Base-by-base conservation (phyloP, 345 rosid species). In the Euphorbia lathyris region DNA sequence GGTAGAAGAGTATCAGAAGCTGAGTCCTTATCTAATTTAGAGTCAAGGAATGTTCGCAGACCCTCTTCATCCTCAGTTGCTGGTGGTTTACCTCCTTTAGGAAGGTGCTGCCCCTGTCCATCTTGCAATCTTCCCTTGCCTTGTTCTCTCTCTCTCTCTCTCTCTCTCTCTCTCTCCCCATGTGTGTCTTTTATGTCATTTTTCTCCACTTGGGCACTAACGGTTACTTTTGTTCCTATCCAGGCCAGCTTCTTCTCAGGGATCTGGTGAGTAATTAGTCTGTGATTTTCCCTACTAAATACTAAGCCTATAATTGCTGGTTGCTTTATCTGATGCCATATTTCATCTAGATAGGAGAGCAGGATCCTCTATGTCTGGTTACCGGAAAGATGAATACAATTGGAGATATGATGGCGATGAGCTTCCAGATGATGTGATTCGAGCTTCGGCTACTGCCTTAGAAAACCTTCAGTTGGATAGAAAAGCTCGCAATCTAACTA, bases 401-500 rank as follows among this genome's bases (percentile, higher is more conserved):
- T 85, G 96, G 97, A 88, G 96, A 85, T 82, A 92, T 45, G 88
- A 83, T 63, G 79, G 79, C 59, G 87, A 90, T 45, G 93, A 92
- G 63, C 68, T 71, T 29, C 74, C 88, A 20, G 98, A 91, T 47
- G 97, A 90, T 20, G 84, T 92, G 56, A 74, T 84, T 63, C 88
- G 89, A 84, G 84, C 96, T 79, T 88, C 97, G 50, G 57, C 96
- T 34, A 2, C 38, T 57, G 95, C 96, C 4, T 59, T 91, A 48
- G 97, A 94, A 80, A 91, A 90, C 82, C 98, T 94, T 79, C 96
- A 91, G 77, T 81, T 95, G 75, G 97, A 94, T 83, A 82, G 97
- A 78, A 94, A 94, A 81, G 88, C 97, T 57, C 72, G 90, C 50
- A 95, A 92, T 79, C 79, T 95, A 63, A 86, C 97, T 20, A 68